Conservation (phyloP, 495 filamentous ascomycete species). For the Aspergillus nidulans region DNA sequence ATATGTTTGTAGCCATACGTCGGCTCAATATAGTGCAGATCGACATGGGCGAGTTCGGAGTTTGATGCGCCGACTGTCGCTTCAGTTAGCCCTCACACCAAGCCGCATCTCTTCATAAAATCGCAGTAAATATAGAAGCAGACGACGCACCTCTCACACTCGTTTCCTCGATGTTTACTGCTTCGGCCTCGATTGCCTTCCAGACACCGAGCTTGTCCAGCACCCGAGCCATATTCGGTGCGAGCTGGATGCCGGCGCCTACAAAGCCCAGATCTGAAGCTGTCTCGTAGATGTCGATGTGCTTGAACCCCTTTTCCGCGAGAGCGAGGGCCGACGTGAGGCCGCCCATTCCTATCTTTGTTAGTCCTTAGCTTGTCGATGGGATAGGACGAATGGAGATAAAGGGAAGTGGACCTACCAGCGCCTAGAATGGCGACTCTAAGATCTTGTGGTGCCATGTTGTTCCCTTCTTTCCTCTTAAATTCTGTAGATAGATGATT, state of each 20-base stretch:
- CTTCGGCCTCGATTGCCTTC: slow-evolving; percentile 61
- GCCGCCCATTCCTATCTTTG: slow-evolving; percentile 65
- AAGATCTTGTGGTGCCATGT: slow-evolving; percentile 34
- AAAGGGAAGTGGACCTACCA: slow-evolving; percentile 11
- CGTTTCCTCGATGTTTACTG: slow-evolving; percentile 50
- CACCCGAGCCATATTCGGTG: slow-evolving; percentile 74
- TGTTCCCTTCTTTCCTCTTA: slow-evolving; percentile 18
- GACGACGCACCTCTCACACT: slow-evolving; percentile 44
- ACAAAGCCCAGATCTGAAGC: slow-evolving; percentile 75
- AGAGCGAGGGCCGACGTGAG: slow-evolving; percentile 67
- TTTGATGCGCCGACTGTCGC: slow-evolving; percentile 62
- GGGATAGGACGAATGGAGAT: not conserved
- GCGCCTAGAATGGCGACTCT: slow-evolving; percentile 43
- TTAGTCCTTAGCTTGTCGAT: not conserved
- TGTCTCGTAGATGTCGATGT: slow-evolving; percentile 68
- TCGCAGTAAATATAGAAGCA: not conserved
- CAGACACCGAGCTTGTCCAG: slow-evolving; percentile 65
- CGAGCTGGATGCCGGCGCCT: slow-evolving; percentile 77
- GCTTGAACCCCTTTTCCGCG: slow-evolving; percentile 66
- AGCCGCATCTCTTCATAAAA: not conserved
- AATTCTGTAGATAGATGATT: not conserved
- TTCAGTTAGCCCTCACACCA: not conserved
- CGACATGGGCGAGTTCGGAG: slow-evolving; percentile 63
- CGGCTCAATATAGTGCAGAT: slow-evolving; percentile 59
- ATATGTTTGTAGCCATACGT: slow-evolving; percentile 73